Evolutionary conservation across 768 basidiomycete genomes (phyloP), one percentile per base, ranked within the genome.

Genomic region (Cantharellus anzutake): DNA sequence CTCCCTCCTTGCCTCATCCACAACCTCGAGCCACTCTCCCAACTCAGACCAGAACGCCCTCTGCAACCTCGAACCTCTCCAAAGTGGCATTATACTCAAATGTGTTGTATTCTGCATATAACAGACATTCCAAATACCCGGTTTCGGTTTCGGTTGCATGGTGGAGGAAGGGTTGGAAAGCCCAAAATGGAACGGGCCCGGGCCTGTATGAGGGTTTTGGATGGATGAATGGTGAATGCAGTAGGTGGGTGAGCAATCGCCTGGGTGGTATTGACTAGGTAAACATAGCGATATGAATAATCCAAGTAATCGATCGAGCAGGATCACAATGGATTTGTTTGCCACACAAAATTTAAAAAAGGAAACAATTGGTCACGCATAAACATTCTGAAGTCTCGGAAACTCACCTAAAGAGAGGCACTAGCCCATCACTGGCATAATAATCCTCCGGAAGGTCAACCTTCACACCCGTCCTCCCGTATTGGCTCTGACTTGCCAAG

Each of bases 81-180:
- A 75, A 5, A 70, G 60, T 1, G 76, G 75, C 34, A 73, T 67
- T 29, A 75, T 60, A 5, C 73, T 71, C n/a, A 71, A 34, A 60
- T 78, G 76, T 1, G 71, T 65, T 20, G 70, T 66, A 5, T 71
- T 64, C 11, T 71, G 61, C 20, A 65, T 62, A 37, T 55, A 37
- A 40, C 67, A 65, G 2, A 77, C 75, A 60, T 73, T 62, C 77
- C 76, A 78, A 2, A 73, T 62, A 2, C 76, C 77, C 3, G 74
- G 69, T 37, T 37, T 55, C 52, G 38, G 11, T 29, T 29, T 7
- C 35, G 11, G 14, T 7, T 11, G 35, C 20, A 29, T 29, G 52
- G 11, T 55, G 52, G 52, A 37, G 7, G 52, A 37, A 37, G 35
- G 35, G 35, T 37, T 37, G 35, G 38, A 55, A 37, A 55, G 44